These are phyloP conservation scores for Scheffersomyces coipomensis DNA, from an alignment of 805 yeast genomes.

Conservation along the genomic window DNA sequence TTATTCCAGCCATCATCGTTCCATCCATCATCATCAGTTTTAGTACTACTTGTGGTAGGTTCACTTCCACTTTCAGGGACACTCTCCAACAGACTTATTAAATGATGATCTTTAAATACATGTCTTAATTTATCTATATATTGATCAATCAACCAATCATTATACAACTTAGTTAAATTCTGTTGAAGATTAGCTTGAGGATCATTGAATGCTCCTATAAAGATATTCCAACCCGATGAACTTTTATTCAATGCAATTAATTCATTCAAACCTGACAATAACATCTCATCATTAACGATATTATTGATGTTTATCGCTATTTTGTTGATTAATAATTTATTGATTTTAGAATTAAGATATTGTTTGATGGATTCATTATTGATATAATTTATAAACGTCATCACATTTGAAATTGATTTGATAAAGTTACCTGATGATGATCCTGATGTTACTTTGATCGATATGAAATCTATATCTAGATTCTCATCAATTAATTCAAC, in stretches of 20 bases:
- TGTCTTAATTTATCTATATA: conserved; percentile 28
- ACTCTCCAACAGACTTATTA: conserved; percentile 11
- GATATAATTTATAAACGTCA: conserved; percentile 27
- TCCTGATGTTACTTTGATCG: background rate
- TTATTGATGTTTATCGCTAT: conserved; percentile 29
- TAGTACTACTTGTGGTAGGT: conserved; percentile 1
- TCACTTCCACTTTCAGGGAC: conserved; percentile 11
- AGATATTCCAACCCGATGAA: conserved; percentile 11
- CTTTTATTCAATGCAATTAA: conserved; percentile 14
- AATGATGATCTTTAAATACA: conserved; percentile 13
- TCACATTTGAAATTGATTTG: conserved; percentile 22
- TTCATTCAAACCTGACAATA: conserved; percentile 16
- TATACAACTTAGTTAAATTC: conserved; percentile 24
- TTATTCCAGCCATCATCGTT: conserved; percentile 16
- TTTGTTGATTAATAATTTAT: conserved; percentile 23
- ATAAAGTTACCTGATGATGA: conserved; percentile 7
- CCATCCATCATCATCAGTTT: conserved; percentile 2
- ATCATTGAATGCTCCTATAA: conserved; percentile 8
- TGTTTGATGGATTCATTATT: conserved; percentile 19
- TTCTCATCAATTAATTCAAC: background rate
- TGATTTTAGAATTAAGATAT: conserved; percentile 25
- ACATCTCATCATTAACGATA: conserved; percentile 14
- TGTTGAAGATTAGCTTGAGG: conserved; percentile 14
- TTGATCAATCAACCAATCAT: conserved; percentile 30
- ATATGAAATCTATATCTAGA: background rate